These are phyloP conservation scores for Tuber brumale DNA, from an alignment of 495 filamentous ascomycete species.

Conservation along the genomic window DNA sequence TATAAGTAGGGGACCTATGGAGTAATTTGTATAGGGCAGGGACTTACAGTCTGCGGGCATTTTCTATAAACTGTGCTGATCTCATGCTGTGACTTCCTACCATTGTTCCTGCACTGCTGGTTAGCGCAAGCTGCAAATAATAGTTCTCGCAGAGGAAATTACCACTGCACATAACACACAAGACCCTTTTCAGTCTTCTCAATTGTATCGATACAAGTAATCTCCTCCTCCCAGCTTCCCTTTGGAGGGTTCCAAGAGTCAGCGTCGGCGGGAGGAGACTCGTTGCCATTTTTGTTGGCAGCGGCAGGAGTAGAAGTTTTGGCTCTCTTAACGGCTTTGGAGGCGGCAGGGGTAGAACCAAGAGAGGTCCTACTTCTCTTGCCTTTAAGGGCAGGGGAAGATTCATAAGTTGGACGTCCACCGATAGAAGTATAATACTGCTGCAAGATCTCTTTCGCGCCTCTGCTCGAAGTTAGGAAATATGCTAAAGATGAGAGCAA, in stretches of 20 bases:
- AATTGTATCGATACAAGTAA: constrained; percentile 52
- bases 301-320: constrained; percentile 39
- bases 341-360: constrained; percentile 14
- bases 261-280: constrained; percentile 44
- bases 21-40: neutral
- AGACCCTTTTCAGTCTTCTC: constrained; percentile 48
- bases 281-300: constrained; percentile 48
- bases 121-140: neutral
- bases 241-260: constrained; percentile 50
- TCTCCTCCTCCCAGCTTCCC: constrained; percentile 55
- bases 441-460: constrained; percentile 51
- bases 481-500: constrained; percentile 47
- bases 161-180: constrained; percentile 43
- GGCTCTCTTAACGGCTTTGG: constrained; percentile 39
- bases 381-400: constrained; percentile 9
- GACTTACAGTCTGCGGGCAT: constrained; percentile 55
- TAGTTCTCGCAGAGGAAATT: neutral
- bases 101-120: constrained; percentile 47
- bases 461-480: constrained; percentile 46
- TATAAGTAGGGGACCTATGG: constrained; percentile 13
- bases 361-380: constrained; percentile 32
- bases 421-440: constrained; percentile 41
- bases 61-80: constrained; percentile 52
- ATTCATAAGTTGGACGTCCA: constrained; percentile 30
- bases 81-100: constrained; percentile 55